Evolutionary conservation across 2,329 filamentous ascomycete genomes (phyloP).

Genomic region (Fusarium chuoi): DNA sequence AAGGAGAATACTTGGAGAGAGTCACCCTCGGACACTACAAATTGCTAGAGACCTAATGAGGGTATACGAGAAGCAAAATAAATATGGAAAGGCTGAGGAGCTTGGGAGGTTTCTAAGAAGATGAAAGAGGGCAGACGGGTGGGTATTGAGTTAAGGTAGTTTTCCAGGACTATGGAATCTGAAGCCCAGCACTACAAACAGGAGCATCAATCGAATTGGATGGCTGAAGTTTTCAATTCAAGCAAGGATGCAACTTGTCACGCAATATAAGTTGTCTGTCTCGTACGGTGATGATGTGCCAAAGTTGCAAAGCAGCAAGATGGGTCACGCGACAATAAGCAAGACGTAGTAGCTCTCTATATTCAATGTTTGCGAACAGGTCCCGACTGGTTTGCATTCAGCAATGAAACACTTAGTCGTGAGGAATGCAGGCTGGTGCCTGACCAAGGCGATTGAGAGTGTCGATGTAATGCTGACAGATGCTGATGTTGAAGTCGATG

Average conservation of each 20-base stretch:
- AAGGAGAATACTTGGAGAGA: neutral
- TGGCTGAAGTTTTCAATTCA: rapidly evolving
- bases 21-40: rapidly evolving
- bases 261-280: rapidly evolving
- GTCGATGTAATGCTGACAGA: neutral
- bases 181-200: too few species aligned
- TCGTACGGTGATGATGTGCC: rapidly evolving
- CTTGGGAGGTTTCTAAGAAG: neutral
- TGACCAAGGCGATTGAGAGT: rapidly evolving
- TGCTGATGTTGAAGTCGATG: neutral
- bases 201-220: rapidly evolving
- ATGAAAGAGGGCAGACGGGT: rapidly evolving
- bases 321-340: neutral
- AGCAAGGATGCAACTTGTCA: rapidly evolving
- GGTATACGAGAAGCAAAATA: rapidly evolving
- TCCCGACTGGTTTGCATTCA: rapidly evolving
- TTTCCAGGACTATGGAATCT: rapidly evolving
- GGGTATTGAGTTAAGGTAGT: rapidly evolving
- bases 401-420: rapidly evolving
- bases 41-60: rapidly evolving
- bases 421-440: rapidly evolving
- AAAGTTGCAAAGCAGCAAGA: neutral
- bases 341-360: neutral
- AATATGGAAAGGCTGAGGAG: neutral
- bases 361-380: neutral